A percentile compares a stretch with the other conserved stretches of the same genome.
phyloP scores from a whole-genome alignment of 805 yeast species.

The Teunomyces kruisii region DNA sequence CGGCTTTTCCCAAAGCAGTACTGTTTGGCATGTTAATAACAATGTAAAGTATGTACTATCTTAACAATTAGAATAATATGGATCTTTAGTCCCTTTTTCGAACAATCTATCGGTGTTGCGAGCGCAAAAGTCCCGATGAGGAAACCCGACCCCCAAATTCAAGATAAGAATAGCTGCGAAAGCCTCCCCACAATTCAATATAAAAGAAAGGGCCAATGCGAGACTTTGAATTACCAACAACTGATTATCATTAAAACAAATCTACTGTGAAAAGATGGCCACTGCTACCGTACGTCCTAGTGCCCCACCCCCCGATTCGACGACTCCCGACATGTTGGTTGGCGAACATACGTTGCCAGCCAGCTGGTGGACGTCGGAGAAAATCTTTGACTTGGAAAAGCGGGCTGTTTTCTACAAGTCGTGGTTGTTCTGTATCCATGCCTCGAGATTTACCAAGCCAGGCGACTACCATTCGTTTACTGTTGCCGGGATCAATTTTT shows the following conservation, averaged over 20 bases:
- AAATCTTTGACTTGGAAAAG: constrained; percentile 57
- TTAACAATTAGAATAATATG: not conserved
- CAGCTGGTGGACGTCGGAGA: constrained; percentile 64
- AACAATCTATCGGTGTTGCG: not conserved
- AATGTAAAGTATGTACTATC: not conserved
- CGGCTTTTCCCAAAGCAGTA: not conserved
- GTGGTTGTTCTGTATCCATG: constrained; percentile 56
- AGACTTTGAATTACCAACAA: not conserved
- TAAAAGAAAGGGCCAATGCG: not conserved
- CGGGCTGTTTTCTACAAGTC: constrained; percentile 56
- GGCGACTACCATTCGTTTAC: constrained; percentile 57
- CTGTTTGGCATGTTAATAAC: not conserved
- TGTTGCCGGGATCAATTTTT: constrained; percentile 54
- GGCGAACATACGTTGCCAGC: constrained; percentile 56
- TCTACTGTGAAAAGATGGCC: constrained; percentile 14
- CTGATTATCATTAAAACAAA: too few species aligned
- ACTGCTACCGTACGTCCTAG: constrained; percentile 17
- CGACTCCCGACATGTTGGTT: constrained; percentile 17
- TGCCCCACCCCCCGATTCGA: constrained; percentile 21
- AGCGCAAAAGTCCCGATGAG: not conserved
- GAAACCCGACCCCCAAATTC: not conserved
- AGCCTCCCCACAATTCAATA: not conserved
- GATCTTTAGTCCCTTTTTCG: not conserved
- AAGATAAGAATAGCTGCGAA: constrained; percentile 1
- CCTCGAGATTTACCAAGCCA: constrained; percentile 52